phyloP scores from a whole-genome alignment of 1,284 basidiomycete species.

The Cutaneotrichosporon cavernicola region DNA sequence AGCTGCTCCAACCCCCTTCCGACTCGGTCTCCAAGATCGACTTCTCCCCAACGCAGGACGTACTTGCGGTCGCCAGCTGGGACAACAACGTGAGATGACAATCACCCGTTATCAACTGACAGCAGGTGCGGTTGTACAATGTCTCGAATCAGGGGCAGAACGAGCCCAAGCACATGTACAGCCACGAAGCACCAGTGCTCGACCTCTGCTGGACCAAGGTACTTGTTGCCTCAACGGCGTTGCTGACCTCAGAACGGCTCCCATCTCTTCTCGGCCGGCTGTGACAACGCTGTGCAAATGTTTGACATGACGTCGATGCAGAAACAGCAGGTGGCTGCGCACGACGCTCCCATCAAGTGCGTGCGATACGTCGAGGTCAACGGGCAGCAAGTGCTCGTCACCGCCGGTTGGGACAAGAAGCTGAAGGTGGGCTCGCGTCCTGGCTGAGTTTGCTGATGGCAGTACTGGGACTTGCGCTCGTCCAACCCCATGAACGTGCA shows the following conservation, averaged over 20 bases:
- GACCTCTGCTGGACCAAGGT: constrained; percentile 77
- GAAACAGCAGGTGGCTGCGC: constrained; percentile 71
- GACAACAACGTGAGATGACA: constrained; percentile 64
- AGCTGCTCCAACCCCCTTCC: constrained; percentile 68
- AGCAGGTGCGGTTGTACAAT: constrained; percentile 60
- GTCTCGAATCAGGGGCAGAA: constrained; percentile 57
- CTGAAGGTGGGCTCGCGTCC: constrained; percentile 62
- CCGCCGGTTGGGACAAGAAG: constrained; percentile 90
- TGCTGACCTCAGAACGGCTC: constrained; percentile 62
- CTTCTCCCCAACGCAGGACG: constrained; percentile 66
- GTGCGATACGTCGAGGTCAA: constrained; percentile 70
- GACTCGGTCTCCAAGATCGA: constrained; percentile 71
- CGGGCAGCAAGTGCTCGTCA: constrained; percentile 62
- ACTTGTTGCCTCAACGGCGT: constrained; percentile 18
- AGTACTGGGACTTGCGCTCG: constrained; percentile 89
- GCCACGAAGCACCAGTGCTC: constrained; percentile 77
- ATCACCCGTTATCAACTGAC: constrained; percentile 7
- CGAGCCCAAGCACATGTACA: constrained; percentile 77
- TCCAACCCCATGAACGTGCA: constrained; percentile 72
- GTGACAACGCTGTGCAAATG: constrained; percentile 78
- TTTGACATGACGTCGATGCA: constrained; percentile 74
- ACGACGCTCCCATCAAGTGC: constrained; percentile 76
- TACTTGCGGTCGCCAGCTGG: constrained; percentile 74
- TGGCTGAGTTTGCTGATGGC: constrained; percentile 4
- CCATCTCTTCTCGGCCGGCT: constrained; percentile 79